phyloP scores from a whole-genome alignment of 805 yeast species.

The Sugiyamaella americana region DNA sequence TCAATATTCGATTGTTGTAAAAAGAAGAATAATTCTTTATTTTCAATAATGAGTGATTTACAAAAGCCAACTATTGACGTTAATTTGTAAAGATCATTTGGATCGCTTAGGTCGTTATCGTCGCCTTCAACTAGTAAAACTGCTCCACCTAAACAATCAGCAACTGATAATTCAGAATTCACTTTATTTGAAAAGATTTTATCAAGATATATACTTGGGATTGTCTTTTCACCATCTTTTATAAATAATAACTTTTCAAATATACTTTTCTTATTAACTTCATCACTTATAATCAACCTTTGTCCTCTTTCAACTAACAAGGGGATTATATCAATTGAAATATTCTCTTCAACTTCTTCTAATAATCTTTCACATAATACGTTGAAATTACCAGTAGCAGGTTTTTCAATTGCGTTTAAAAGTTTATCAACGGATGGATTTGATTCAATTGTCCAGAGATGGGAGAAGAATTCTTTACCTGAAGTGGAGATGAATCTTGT shows the following conservation, averaged over 20 bases:
- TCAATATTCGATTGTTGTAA: background rate
- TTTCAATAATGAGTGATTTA: background rate
- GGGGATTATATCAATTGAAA: constrained; percentile 18
- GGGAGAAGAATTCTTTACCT: constrained; percentile 14
- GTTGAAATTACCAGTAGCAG: constrained; percentile 2
- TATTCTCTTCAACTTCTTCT: constrained; percentile 7
- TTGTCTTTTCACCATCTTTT: background rate
- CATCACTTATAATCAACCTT: background rate
- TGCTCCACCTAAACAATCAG: constrained; percentile 28
- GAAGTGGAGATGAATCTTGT: constrained; percentile 9
- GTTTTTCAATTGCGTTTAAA: background rate
- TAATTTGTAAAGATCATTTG: no score
- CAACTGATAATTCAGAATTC: constrained; percentile 18
- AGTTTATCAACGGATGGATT: background rate
- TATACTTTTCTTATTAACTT: background rate
- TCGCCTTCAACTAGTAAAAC: constrained; percentile 15
- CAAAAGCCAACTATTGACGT: background rate
- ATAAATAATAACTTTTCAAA: no score
- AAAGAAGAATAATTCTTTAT: background rate
- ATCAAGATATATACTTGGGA: background rate
- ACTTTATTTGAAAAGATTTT: constrained; percentile 5
- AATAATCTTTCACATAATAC: constrained; percentile 11
- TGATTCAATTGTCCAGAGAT: constrained; percentile 16
- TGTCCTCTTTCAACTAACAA: background rate
- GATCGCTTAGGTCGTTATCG: background rate